Evolutionary conservation across 495 filamentous ascomycete genomes (phyloP).

Genomic region (Penicillium riverlandense): DNA sequence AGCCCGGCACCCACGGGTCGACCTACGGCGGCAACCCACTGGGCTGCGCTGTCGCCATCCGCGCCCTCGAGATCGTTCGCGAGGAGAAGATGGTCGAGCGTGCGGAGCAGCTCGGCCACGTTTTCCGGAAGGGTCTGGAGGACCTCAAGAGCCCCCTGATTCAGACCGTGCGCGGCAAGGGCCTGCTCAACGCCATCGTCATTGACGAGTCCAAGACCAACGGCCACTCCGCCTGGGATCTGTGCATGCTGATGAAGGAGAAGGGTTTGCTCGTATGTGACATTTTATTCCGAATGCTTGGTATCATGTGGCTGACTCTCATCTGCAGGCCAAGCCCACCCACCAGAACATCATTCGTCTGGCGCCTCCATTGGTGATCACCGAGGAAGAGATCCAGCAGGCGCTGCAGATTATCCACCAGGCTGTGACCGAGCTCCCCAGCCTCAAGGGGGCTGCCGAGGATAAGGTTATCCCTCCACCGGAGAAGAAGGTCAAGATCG

Average conservation of each 20-base stretch:
- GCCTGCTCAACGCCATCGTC: slow-evolving; percentile 90
- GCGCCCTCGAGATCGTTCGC: slow-evolving; percentile 87
- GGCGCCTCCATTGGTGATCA: slow-evolving; percentile 51
- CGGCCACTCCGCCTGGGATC: slow-evolving; percentile 90
- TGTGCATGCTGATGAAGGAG: slow-evolving; percentile 91
- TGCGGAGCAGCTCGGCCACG: slow-evolving; percentile 68
- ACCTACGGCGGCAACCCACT: slow-evolving; percentile 97
- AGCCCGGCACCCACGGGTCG: slow-evolving; percentile 93
- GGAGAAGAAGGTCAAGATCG: slow-evolving; percentile 46
- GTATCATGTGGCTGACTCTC: too few species aligned
- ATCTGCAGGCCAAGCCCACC: slow-evolving; percentile 83
- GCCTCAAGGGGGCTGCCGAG: slow-evolving; percentile 38
- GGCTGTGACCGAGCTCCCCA: slow-evolving; percentile 43
- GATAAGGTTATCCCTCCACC: slow-evolving; percentile 38
- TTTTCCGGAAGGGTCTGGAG: slow-evolving; percentile 74
- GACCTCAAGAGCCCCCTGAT: slow-evolving; percentile 73
- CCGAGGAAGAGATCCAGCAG: slow-evolving; percentile 44
- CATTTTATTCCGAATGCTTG: neutral
- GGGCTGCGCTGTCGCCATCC: slow-evolving; percentile 93
- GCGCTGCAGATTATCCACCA: slow-evolving; percentile 44
- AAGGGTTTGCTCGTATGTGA: slow-evolving; percentile 85
- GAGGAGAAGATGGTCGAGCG: slow-evolving; percentile 83
- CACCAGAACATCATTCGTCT: slow-evolving; percentile 88
- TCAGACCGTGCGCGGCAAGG: slow-evolving; percentile 81
- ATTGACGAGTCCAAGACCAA: slow-evolving; percentile 86